Evolutionary conservation across 805 yeast species (phyloP).

Genomic region (Wilhelminamyces savonicus): DNA sequence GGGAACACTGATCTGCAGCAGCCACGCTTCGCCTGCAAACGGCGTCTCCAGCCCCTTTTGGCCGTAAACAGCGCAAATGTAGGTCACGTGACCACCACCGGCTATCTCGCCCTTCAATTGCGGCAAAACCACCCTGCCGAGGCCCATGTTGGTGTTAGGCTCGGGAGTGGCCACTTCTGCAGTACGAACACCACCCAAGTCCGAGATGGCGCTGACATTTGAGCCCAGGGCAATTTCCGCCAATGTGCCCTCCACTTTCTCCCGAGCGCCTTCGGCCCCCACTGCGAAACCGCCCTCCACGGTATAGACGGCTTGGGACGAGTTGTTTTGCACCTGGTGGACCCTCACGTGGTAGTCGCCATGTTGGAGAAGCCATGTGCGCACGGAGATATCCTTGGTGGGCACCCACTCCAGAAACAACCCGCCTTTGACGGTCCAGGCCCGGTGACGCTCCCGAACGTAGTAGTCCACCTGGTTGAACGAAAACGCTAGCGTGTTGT

Average conservation of each 20-base stretch:
- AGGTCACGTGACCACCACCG: constrained; percentile 1
- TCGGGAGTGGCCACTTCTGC: constrained; percentile 4
- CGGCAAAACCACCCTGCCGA: constrained; percentile 5
- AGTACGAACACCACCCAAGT: constrained; percentile 3
- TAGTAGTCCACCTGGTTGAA: constrained; percentile 3
- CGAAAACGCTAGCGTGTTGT: constrained; percentile 9
- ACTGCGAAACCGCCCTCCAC: constrained; percentile 9
- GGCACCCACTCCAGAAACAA: constrained; percentile 6
- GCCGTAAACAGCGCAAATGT: constrained; percentile 2
- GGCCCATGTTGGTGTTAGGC: constrained; percentile 6
- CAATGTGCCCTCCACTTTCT: neutral
- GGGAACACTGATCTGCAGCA: neutral
- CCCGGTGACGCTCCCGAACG: no score
- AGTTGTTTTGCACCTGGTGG: constrained; percentile 4
- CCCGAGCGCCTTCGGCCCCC: neutral
- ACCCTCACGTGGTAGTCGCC: constrained; percentile 5
- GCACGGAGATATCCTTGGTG: constrained; percentile 2
- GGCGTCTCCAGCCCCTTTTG: no score
- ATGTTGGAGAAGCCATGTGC: constrained; percentile 4
- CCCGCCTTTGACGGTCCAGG: constrained; percentile 1
- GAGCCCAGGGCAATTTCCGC: neutral
- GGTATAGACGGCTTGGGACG: constrained; percentile 2
- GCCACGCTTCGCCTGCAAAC: neutral
- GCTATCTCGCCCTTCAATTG: constrained; percentile 6
- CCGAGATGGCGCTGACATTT: constrained; percentile 1